phyloP scores from a whole-genome alignment of 371 early-diverging fungal genomes.

The Mucor mucedo region DNA sequence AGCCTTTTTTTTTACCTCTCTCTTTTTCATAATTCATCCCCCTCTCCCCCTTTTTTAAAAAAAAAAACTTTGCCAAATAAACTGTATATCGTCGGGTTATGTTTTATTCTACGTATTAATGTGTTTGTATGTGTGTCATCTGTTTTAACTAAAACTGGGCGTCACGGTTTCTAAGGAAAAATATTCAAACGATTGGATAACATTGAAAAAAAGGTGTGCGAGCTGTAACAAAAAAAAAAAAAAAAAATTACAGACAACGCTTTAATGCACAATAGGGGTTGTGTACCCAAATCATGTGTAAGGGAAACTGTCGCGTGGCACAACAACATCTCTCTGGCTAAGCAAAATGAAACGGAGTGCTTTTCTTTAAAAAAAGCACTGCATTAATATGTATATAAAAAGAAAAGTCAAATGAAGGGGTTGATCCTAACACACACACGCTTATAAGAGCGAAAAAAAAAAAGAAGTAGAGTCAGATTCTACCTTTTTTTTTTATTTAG shows the following conservation, averaged over 20 bases:
- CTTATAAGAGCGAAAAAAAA: neutral
- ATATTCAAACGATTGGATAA: too few relatives aligned
- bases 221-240: too few relatives aligned
- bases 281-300: constrained; percentile 16
- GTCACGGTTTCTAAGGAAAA: too few relatives aligned
- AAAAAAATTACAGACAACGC: neutral
- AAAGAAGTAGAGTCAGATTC: neutral
- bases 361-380: neutral
- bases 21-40: constrained; percentile 1
- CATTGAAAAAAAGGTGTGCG: neutral
- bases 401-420: neutral
- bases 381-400: neutral
- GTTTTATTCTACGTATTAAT: neutral
- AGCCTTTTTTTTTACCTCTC: neutral
- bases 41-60: neutral
- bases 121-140: too few relatives aligned
- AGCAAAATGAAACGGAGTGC: neutral
- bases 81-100: constrained; percentile 1
- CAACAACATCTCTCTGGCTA: constrained; percentile 7
- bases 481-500: constrained; percentile 11
- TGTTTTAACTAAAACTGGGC: too few relatives aligned
- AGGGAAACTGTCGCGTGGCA: constrained; percentile 19
- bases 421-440: neutral
- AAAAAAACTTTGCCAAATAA: neutral
- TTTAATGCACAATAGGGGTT: neutral